Evolutionary conservation across 805 yeast genomes (phyloP).

Genomic region (Metschnikowia similis): DNA sequence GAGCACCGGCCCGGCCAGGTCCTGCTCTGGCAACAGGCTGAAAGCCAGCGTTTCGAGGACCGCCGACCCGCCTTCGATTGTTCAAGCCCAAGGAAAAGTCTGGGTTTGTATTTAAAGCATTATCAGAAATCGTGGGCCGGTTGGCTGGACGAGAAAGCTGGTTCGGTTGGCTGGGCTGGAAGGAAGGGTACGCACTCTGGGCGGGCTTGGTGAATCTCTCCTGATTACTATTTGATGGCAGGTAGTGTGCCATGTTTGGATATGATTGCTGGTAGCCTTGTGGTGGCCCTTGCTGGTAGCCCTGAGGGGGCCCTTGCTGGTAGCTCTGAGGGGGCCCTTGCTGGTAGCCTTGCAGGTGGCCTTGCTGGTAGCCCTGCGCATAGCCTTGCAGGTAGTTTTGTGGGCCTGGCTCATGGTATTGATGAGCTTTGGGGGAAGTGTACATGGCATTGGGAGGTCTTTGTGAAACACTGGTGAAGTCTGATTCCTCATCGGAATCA

Average conservation of each 20-base stretch:
- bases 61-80: constrained; percentile 17
- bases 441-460: constrained; percentile 59
- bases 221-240: constrained; percentile 3
- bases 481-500: constrained; percentile 49
- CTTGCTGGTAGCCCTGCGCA: constrained; percentile 7
- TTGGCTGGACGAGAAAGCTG: constrained; percentile 16
- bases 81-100: constrained; percentile 31
- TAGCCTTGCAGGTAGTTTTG: neutral
- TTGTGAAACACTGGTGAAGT: constrained; percentile 76
- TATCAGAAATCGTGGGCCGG: constrained; percentile 35
- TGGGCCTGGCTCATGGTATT: neutral
- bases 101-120: constrained; percentile 36
- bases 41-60: neutral
- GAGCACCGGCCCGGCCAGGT: constrained; percentile 11
- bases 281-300: neutral
- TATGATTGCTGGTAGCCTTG: constrained; percentile 8
- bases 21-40: neutral
- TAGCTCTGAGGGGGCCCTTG: neutral
- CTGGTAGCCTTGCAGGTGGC: neutral
- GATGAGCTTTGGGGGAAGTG: constrained; percentile 8
- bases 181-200: constrained; percentile 7
- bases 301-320: neutral
- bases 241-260: constrained; percentile 7
- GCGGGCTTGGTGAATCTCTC: constrained; percentile 1
- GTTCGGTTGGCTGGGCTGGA: constrained; percentile 1